Evolutionary conservation across 1,284 basidiomycete species (phyloP).

Genomic region (Ceratobasidium sp.): DNA sequence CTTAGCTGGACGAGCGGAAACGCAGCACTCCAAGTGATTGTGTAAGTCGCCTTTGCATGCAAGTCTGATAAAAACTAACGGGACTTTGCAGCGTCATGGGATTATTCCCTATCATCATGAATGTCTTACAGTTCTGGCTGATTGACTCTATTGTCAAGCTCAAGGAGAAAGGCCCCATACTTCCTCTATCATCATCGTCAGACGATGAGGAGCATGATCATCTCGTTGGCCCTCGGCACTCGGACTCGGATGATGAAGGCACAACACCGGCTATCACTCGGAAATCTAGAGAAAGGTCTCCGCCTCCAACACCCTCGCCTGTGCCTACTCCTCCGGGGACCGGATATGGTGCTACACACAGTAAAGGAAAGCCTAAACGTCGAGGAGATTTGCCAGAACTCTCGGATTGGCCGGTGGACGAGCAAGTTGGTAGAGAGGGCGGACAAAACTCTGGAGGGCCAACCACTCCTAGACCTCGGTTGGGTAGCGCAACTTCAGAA

Average conservation of each 20-base stretch:
- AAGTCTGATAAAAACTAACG: conserved; percentile 23
- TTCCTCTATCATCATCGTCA: conserved; percentile 1
- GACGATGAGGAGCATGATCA: conserved; percentile 39
- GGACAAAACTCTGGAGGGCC: conserved; percentile 3
- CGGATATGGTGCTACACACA: conserved; percentile 44
- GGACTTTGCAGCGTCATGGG: conserved; percentile 80
- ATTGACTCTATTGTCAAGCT: conserved; percentile 87
- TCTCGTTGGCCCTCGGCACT: conserved; percentile 25
- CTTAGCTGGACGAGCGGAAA: conserved; percentile 81
- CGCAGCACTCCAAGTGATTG: conserved; percentile 82
- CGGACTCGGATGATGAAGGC: conserved; percentile 35
- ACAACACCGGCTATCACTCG: background rate
- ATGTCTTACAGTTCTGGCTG: conserved; percentile 89
- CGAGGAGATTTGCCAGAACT: conserved; percentile 34
- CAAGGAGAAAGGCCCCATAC: conserved; percentile 11
- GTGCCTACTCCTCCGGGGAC: conserved; percentile 43
- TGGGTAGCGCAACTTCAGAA: conserved; percentile 30
- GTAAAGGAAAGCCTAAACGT: conserved; percentile 32
- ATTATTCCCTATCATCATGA: conserved; percentile 94
- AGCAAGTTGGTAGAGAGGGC: conserved; percentile 20
- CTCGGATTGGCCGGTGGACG: conserved; percentile 45
- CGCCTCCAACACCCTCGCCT: conserved; percentile 48
- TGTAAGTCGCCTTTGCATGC: conserved; percentile 66
- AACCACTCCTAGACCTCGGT: conserved; percentile 25
- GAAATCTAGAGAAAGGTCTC: conserved; percentile 32